Percentiles rank a stretch among this genome's conserved stretches.
phyloP scores from a whole-genome alignment of 768 basidiomycete species.

The Boletus vinaceobasis region DNA sequence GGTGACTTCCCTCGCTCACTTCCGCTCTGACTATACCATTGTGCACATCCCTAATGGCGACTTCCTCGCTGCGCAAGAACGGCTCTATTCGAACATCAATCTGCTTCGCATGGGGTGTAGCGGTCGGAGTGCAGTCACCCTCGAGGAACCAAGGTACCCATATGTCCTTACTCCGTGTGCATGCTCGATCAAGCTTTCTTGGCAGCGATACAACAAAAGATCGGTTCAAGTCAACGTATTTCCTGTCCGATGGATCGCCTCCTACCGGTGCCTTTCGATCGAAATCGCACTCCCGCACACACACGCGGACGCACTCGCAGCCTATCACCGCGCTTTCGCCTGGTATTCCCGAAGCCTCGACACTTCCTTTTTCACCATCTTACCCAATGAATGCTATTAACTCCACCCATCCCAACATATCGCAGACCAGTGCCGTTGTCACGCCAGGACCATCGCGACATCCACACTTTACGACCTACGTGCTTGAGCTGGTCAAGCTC shows the following conservation, averaged over 20 bases:
- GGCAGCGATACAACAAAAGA: constrained; percentile 74
- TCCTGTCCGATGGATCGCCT: constrained; percentile 43
- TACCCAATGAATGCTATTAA: constrained; percentile 15
- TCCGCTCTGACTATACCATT: constrained; percentile 84
- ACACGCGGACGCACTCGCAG: constrained; percentile 30
- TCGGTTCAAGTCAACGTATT: constrained; percentile 71
- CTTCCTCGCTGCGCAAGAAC: constrained; percentile 59
- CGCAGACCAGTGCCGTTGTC: constrained; percentile 6
- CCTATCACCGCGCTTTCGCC: constrained; percentile 22
- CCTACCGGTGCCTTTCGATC: constrained; percentile 22
- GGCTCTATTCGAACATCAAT: constrained; percentile 78
- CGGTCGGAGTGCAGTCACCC: constrained; percentile 72
- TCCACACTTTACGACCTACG: constrained; percentile 55
- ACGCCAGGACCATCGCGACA: constrained; percentile 21
- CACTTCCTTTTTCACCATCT: constrained; percentile 24
- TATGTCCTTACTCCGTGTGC: constrained; percentile 2
- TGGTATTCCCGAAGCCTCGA: constrained; percentile 19
- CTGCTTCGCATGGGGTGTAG: constrained; percentile 81
- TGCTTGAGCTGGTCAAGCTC: constrained; percentile 73
- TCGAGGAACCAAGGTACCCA: constrained; percentile 65
- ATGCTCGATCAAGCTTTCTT: constrained; percentile 8
- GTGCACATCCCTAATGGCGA: constrained; percentile 70
- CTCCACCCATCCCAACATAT: constrained; percentile 14
- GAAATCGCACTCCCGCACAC: constrained; percentile 29
- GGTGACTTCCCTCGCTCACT: constrained; percentile 82